These are phyloP conservation scores for Collybia nuda DNA, from an alignment of 768 basidiomycete species.

Conservation along the genomic window DNA sequence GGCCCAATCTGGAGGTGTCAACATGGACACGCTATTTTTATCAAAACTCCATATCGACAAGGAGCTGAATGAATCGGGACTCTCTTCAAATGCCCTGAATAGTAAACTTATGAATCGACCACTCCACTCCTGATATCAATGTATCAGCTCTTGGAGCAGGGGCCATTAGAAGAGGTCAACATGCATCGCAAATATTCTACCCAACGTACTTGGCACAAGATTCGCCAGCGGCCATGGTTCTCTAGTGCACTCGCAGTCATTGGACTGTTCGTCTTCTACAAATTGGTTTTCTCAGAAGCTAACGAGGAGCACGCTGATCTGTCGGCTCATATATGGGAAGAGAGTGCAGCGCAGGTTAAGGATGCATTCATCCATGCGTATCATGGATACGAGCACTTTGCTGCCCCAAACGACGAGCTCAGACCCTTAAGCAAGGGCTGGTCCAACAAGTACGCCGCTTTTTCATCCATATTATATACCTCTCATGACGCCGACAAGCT, in stretches of 20 bases:
- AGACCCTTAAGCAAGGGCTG: conserved; percentile 46
- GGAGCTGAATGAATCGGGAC: too few relatives aligned
- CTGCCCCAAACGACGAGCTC: conserved; percentile 65
- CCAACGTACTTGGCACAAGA: conserved; percentile 1
- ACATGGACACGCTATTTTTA: too few relatives aligned
- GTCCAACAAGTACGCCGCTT: conserved; percentile 48
- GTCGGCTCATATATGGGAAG: conserved; percentile 44
- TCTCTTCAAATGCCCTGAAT: too few relatives aligned
- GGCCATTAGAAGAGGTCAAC: neutral
- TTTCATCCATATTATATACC: neutral
- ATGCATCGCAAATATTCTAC: conserved; percentile 11
- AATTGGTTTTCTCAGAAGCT: conserved; percentile 4
- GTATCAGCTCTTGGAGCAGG: too few relatives aligned
- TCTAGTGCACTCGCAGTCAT: conserved; percentile 26
- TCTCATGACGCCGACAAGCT: conserved; percentile 35
- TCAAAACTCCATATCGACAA: too few relatives aligned
- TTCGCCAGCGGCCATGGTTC: conserved; percentile 24
- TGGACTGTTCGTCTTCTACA: conserved; percentile 26
- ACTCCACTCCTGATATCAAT: too few relatives aligned
- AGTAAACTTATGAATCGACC: too few relatives aligned
- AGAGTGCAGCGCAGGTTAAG: conserved; percentile 56
- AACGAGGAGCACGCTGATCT: conserved; percentile 11
- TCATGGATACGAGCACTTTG: conserved; percentile 58
- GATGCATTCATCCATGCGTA: conserved; percentile 69
- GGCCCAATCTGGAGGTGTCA: too few relatives aligned